Base-by-base conservation (phyloP, 345 rosid species). In the Arabidopsis suecica region DNA sequence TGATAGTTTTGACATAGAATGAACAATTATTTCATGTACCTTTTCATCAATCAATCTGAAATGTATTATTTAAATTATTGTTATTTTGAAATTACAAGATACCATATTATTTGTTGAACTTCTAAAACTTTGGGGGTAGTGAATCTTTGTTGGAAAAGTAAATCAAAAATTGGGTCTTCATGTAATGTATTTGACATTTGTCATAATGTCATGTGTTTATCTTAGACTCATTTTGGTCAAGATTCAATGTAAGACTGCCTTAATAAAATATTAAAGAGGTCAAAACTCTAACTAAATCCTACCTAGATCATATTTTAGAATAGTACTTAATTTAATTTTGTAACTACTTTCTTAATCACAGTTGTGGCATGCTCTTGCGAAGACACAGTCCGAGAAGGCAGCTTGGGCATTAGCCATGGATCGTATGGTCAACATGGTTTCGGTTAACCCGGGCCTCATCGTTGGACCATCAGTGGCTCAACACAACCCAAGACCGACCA, bases 391-490 rank as follows among this genome's bases (percentile, higher is more conserved):
- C 0, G 98, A 93, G 64, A 84, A 89, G 72, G 91, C 97, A 6
- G 97, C 97, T 1, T 93, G 98, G 97, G 98, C 92, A n/a, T 67
- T 93, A 55, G 95, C 97, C 30, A 91, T 86, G 97, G 98, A 91
- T 56, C 83, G 98, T 1, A 79, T 76, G 83, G 83, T 93, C 4
- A 84, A 86, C 80, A 89, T 90, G 98, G 93, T 93, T 33, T 90
- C 93, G 32, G 80, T 93, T 50, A 93, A 91, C 60, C 87, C 86
- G 0, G 97, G 98, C 5, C 82, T 93, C 34, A 88, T 88, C 28
- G 61, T 87, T 9, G 98, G 97, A 34, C 97, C 98, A 6, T 77
- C 60, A 3, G 86, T 93, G 45, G 61, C 93, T 33, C 88, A 85
- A 51, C 86, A 84, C 54, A 93, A 89, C 68, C 85, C 93, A 45